Evolutionary conservation across 805 yeast species (phyloP).

Genomic region (Cyberlindnera maritima): DNA sequence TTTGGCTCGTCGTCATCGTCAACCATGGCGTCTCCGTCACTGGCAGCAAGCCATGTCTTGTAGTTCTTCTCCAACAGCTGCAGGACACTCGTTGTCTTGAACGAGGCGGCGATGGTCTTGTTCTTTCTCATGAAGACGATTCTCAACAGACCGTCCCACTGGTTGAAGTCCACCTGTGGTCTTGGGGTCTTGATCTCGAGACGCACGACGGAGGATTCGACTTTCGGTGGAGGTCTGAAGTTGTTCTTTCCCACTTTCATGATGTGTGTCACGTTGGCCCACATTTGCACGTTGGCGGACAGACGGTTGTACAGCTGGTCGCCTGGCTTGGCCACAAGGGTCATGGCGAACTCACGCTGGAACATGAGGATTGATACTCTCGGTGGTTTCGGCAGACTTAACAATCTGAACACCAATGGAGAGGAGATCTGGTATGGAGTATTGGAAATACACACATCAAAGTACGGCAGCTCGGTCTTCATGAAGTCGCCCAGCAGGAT

Average conservation of each 20-base stretch:
- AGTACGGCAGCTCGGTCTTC: conserved; percentile 91
- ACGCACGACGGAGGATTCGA: conserved; percentile 93
- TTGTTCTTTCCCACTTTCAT: conserved; percentile 98
- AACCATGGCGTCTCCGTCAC: conserved; percentile 39
- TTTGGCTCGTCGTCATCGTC: conserved; percentile 29
- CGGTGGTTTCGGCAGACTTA: conserved; percentile 92
- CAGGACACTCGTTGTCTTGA: conserved; percentile 75
- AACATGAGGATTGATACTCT: conserved; percentile 95
- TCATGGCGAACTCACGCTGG: conserved; percentile 94
- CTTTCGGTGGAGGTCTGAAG: conserved; percentile 98
- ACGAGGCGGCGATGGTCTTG: conserved; percentile 89
- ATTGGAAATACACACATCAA: conserved; percentile 93
- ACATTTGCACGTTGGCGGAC: conserved; percentile 97
- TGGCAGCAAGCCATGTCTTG: conserved; percentile 63
- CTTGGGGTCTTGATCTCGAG: conserved; percentile 89
- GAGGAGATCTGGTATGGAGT: conserved; percentile 98
- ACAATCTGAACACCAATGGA: conserved; percentile 88
- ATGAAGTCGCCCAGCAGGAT: conserved; percentile 93
- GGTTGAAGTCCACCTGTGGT: conserved; percentile 90
- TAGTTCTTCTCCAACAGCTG: conserved; percentile 87
- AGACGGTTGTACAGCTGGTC: conserved; percentile 88
- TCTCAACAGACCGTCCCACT: conserved; percentile 95
- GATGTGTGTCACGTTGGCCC: conserved; percentile 98
- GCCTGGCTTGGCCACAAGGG: conserved; percentile 95
- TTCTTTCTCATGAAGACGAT: conserved; percentile 92